phyloP scores from a whole-genome alignment of 495 filamentous ascomycete genomes.

The Lasiosphaeria miniovina region DNA sequence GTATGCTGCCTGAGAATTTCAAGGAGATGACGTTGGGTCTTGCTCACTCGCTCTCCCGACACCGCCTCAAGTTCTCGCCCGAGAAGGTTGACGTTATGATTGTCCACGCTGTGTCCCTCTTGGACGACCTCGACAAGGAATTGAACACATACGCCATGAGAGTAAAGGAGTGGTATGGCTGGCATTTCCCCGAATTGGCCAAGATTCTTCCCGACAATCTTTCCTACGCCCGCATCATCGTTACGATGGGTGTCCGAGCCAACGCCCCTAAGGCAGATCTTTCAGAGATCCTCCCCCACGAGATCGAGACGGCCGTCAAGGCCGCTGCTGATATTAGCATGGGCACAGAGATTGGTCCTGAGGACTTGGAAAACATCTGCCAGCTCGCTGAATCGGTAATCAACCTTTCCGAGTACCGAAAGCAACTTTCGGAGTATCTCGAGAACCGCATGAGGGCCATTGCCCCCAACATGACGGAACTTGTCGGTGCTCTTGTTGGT shows the following conservation, averaged over 20 bases:
- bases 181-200: slow-evolving; percentile 98
- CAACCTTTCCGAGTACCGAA: slow-evolving; percentile 82
- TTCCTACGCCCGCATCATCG: slow-evolving; percentile 83
- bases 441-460: slow-evolving; percentile 94
- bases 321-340: slow-evolving; percentile 93
- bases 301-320: slow-evolving; percentile 91
- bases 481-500: slow-evolving; percentile 92
- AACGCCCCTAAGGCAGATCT: slow-evolving; percentile 76
- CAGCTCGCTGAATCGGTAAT: slow-evolving; percentile 91
- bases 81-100: slow-evolving; percentile 99
- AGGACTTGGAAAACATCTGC: slow-evolving; percentile 88
- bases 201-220: slow-evolving; percentile 97
- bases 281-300: slow-evolving; percentile 89
- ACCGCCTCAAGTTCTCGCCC: slow-evolving; percentile 97
- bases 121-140: slow-evolving; percentile 98
- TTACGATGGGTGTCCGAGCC: slow-evolving; percentile 81
- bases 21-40: slow-evolving; percentile 92
- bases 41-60: slow-evolving; percentile 94
- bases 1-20: slow-evolving; percentile 77
- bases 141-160: slow-evolving; percentile 98
- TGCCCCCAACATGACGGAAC: slow-evolving; percentile 89
- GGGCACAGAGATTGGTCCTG: slow-evolving; percentile 90
- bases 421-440: slow-evolving; percentile 83
- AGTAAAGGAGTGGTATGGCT: slow-evolving; percentile 99
- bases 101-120: slow-evolving; percentile 87